phyloP scores from a whole-genome alignment of 2,329 filamentous ascomycete species.

The Paecilomyces sp. region DNA sequence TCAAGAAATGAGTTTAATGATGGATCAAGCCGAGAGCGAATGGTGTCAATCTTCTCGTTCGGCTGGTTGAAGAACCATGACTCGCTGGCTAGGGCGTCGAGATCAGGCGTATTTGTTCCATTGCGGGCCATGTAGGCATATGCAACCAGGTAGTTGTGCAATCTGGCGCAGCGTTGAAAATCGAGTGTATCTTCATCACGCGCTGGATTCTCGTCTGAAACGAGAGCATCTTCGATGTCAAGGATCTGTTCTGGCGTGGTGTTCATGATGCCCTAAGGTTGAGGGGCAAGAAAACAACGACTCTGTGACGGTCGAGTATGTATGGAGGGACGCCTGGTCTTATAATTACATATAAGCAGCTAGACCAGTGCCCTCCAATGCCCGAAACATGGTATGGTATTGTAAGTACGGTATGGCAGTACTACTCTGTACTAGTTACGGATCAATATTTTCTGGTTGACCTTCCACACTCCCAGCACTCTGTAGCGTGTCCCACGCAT shows the following conservation, averaged over 20 bases:
- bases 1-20: slow-evolving; percentile 9
- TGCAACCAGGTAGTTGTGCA: slow-evolving; percentile 15
- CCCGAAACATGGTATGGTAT: too few species aligned
- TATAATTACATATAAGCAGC: too few species aligned
- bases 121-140: slow-evolving; percentile 13
- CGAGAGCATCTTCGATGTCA: slow-evolving; percentile 1
- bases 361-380: too few species aligned
- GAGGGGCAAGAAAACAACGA: background rate
- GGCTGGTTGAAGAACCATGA: background rate
- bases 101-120: slow-evolving; percentile 3
- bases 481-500: too few species aligned
- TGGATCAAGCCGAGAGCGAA: slow-evolving; percentile 7
- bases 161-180: slow-evolving; percentile 9
- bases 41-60: slow-evolving; percentile 1
- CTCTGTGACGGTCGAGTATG: too few species aligned
- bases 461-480: too few species aligned
- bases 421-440: too few species aligned
- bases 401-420: too few species aligned
- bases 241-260: background rate
- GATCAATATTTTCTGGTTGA: too few species aligned
- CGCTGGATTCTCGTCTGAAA: slow-evolving; percentile 1
- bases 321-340: too few species aligned
- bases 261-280: background rate
- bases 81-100: background rate
- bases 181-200: background rate